Evolutionary conservation across 768 basidiomycete genomes (phyloP), one percentile per base, ranked within the genome.

Genomic region (Favolaschia claudopus): DNA sequence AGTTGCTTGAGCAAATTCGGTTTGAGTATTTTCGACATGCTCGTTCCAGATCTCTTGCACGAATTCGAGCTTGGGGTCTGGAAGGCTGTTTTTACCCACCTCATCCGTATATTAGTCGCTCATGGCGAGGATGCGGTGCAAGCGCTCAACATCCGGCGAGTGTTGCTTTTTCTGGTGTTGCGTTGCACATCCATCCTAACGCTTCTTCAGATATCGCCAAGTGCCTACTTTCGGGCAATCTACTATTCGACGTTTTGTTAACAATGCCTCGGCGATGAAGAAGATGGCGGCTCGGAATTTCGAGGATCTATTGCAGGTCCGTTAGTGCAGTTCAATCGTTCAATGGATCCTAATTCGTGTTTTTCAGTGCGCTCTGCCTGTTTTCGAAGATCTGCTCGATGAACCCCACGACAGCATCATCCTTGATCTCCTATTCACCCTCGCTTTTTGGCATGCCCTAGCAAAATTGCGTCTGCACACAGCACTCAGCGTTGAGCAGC

Each of bases 271-370:
- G 0, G 69, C 70, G 12, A 70, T 76, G 64, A 70, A 70, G 50
- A 70, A 76, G 8, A 47, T 73, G 3, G 71, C 73, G 4, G 78
- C 72, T 0, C 64, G 69, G 0, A 72, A 80, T 51, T 80, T 73
- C 37, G 75, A 79, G 48, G 77, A 80, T 29, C 34, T 78, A 2
- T 58, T 80, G 0, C 77, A 79, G 69, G 79, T 72, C 47, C 6
- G 53, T 29, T 29, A 14, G 9, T 15, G 14, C 10, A 25, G 14
- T 19, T 38, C 10, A 40, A 38, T n/a, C 36, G 33, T 15, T 19
- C 1, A 46, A n/a, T 32, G 7, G 9, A 14, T 14, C 38, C 22
- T 19, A 25, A 29, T 3, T 22, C 17, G 1, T 27, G 24, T 28
- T 24, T 15, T 14, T 7, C 45, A 79, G 77, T 76, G 76, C 46